phyloP scores from a whole-genome alignment of 352 stramenopile genomes.

The Phytopythium litorale region DNA sequence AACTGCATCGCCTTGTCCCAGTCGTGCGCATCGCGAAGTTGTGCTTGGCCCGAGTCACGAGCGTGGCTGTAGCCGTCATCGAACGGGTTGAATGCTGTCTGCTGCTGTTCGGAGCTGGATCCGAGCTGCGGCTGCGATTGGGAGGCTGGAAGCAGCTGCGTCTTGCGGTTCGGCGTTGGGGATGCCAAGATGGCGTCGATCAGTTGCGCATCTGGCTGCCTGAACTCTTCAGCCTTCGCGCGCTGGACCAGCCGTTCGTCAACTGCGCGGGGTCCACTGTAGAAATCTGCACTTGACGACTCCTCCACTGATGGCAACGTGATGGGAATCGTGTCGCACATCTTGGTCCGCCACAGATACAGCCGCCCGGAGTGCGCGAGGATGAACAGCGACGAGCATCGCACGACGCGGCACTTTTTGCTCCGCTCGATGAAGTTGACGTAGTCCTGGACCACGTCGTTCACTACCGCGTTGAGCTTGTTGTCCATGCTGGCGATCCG shows the following conservation, averaged over 20 bases:
- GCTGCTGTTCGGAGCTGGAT: neutral
- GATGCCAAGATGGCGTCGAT: constrained; percentile 72
- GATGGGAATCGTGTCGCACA: constrained; percentile 47
- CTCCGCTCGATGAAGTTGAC: constrained; percentile 56
- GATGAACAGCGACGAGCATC: constrained; percentile 53
- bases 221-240: constrained; percentile 44
- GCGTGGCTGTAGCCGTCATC: constrained; percentile 11
- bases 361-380: constrained; percentile 47
- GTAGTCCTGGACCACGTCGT: constrained; percentile 35
- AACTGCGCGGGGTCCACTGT: constrained; percentile 56
- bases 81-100: constrained; percentile 31
- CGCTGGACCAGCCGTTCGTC: constrained; percentile 58
- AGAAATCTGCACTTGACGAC: constrained; percentile 12
- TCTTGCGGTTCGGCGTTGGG: constrained; percentile 31
- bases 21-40: constrained; percentile 28
- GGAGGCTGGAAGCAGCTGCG: constrained; percentile 24
- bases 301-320: neutral
- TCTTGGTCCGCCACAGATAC: constrained; percentile 51
- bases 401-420: constrained; percentile 62
- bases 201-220: constrained; percentile 50
- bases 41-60: constrained; percentile 3
- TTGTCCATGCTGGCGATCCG: constrained; percentile 68
- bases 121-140: constrained; percentile 16
- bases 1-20: constrained; percentile 60
- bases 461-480: constrained; percentile 46